phyloP scores from a whole-genome alignment of 169 alveolate genomes.

The Cryptosporidium baileyi region DNA sequence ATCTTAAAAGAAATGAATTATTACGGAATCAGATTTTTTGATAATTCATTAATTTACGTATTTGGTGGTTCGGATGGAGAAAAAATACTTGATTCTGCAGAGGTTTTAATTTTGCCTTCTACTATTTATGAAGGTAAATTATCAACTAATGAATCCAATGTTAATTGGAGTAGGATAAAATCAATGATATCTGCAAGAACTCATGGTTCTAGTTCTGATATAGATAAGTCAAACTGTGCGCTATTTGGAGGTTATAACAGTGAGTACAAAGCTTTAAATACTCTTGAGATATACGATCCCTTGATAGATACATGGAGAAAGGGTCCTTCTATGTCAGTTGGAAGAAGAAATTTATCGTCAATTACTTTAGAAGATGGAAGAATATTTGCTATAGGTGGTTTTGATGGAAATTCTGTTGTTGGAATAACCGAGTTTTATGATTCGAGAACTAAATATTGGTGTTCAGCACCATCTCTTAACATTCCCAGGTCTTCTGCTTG shows the following conservation, averaged over 20 bases:
- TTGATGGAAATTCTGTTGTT: conserved; percentile 27
- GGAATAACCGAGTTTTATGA: conserved; percentile 41
- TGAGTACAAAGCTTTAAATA: conserved; percentile 2
- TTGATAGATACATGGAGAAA: conserved; percentile 52
- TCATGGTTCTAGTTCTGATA: conserved; percentile 19
- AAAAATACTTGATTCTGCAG: conserved; percentile 41
- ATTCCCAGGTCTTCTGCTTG: conserved; percentile 61
- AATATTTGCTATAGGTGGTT: conserved; percentile 55
- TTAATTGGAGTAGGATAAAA: conserved; percentile 42
- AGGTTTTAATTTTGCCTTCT: conserved; percentile 2
- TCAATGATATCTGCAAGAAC: conserved; percentile 38
- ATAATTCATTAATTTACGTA: conserved; percentile 42
- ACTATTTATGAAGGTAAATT: conserved; percentile 5
- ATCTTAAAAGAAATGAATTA: conserved; percentile 33
- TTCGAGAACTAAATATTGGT: conserved; percentile 53
- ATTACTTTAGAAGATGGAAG: conserved; percentile 40
- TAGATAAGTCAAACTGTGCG: conserved; percentile 24
- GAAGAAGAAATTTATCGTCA: conserved; percentile 45
- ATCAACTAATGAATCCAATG: neutral
- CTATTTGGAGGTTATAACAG: conserved; percentile 59
- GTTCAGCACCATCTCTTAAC: neutral
- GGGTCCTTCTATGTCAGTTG: conserved; percentile 36
- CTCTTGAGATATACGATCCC: conserved; percentile 52
- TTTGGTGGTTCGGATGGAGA: conserved; percentile 64
- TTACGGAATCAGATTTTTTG: conserved; percentile 29